Evolutionary conservation across 306 rosid genomes (phyloP), one percentile per base, ranked within the genome.

Genomic region (Inga oerstediana): DNA sequence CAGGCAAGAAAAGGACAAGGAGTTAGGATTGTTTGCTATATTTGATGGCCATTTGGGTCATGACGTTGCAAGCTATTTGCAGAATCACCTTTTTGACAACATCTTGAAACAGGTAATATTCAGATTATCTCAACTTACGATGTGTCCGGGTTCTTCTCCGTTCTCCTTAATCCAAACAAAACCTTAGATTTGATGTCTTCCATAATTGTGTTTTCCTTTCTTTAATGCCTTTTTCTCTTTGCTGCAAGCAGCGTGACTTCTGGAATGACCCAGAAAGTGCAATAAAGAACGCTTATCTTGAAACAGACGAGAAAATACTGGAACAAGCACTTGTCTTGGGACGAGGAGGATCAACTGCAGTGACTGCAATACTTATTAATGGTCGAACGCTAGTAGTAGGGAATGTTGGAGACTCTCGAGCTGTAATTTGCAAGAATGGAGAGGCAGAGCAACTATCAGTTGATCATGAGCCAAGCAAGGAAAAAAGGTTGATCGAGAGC

Each of bases 21-120:
- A 88, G 10, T 81, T 92, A 65, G 97, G 97, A 37, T 82, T 92
- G 35, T 90, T 92, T 82, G 97, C 97, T 16, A 92, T 92, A 70
- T 92, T 92, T 41, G 97, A 92, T 78, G 94, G 94, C 66, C 97
- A 92, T 85, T 87, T 87, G 76, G 94, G 97, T 66, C 92, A 92
- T 76, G 87, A 89, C 43, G 93, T 92, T 59, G 92, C 94, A 30
- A 86, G 80, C 87, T 92, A 86, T 85, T 89, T 92, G 86, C 93
- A 91, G 48, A 72, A 44, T 81, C 81, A 92, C 84, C 94, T 90
- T 22, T 92, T 92, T 17, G 81, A 88, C 20, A 89, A 84, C 71
- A 92, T 92, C 32, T 85, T 92, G 76, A 87, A 89, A 54, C 89
- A 92, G 94, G 97, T 87, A 46, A 39, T 44, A 16, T 16, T 51